phyloP scores from a whole-genome alignment of 768 basidiomycete genomes.

The Russula lepida region DNA sequence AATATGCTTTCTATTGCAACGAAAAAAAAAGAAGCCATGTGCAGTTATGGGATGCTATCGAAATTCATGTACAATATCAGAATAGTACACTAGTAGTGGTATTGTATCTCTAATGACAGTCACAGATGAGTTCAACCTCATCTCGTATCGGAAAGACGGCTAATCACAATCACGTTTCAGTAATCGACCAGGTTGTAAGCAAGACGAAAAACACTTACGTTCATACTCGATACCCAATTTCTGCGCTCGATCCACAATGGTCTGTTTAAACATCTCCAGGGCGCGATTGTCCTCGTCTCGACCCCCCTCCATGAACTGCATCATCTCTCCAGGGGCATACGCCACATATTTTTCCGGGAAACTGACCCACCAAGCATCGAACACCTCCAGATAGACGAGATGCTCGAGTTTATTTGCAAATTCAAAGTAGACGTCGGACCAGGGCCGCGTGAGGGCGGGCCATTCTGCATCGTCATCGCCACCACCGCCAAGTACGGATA shows the following conservation, averaged over 20 bases:
- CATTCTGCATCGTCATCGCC: not conserved
- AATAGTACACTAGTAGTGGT: not conserved
- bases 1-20: not conserved
- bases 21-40: not conserved
- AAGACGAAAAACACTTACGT: slow-evolving; percentile 2
- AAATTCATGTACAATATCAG: not conserved
- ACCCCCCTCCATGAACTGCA: slow-evolving; percentile 11
- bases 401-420: not conserved
- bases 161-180: not conserved
- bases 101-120: slow-evolving; percentile 8
- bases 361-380: slow-evolving; percentile 15
- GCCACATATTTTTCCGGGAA: slow-evolving; percentile 10
- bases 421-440: slow-evolving; percentile 6
- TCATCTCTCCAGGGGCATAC: not conserved
- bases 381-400: slow-evolving; percentile 7
- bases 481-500: not conserved
- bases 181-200: not conserved
- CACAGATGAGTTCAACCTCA: slow-evolving; percentile 11
- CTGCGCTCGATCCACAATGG: not conserved
- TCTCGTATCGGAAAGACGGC: slow-evolving; percentile 7
- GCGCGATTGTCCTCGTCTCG: not conserved
- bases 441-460: slow-evolving; percentile 6
- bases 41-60: not conserved
- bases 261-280: not conserved
- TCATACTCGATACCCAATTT: not conserved